phyloP scores from a whole-genome alignment of 257 asterid species.

The Solanum dulcamara region DNA sequence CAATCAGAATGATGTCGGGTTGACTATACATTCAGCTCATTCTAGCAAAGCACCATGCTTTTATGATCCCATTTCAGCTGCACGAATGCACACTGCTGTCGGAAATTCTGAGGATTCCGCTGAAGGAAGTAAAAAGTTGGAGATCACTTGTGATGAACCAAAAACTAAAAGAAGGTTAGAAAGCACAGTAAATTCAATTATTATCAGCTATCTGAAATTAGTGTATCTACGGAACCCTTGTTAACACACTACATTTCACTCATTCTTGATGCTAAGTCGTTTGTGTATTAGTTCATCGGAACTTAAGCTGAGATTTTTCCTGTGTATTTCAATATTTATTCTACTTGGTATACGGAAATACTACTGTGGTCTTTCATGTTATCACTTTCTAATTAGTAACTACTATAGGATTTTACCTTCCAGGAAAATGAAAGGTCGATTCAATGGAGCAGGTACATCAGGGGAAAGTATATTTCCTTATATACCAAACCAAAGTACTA shows the following conservation, averaged over 20 bases:
- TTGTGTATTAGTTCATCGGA: not conserved
- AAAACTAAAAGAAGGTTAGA: slow-evolving; percentile 52
- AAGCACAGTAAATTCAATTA: not conserved
- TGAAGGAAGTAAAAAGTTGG: slow-evolving; percentile 30
- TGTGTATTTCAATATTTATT: not conserved
- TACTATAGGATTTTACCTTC: not conserved
- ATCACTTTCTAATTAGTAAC: not conserved
- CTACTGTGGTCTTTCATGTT: not conserved
- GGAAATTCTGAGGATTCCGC: slow-evolving; percentile 27
- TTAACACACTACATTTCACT: not conserved
- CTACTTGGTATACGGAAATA: not conserved
- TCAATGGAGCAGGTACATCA: slow-evolving; percentile 15
- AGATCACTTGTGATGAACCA: slow-evolving; percentile 26
- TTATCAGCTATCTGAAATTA: not conserved
- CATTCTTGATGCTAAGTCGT: not conserved
- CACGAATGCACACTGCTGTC: slow-evolving; percentile 14
- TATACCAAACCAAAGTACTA: slow-evolving; percentile 9
- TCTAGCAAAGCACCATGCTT: slow-evolving; percentile 7
- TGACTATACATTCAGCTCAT: slow-evolving; percentile 14
- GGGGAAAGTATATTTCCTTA: slow-evolving; percentile 10
- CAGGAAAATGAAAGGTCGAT: slow-evolving; percentile 37
- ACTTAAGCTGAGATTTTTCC: not conserved
- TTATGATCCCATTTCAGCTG: slow-evolving; percentile 12
- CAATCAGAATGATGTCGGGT: slow-evolving; percentile 14
- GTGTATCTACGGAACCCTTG: not conserved